Evolutionary conservation across 208 protist species (phyloP).

Genomic region (Eutreptiella sp.): DNA sequence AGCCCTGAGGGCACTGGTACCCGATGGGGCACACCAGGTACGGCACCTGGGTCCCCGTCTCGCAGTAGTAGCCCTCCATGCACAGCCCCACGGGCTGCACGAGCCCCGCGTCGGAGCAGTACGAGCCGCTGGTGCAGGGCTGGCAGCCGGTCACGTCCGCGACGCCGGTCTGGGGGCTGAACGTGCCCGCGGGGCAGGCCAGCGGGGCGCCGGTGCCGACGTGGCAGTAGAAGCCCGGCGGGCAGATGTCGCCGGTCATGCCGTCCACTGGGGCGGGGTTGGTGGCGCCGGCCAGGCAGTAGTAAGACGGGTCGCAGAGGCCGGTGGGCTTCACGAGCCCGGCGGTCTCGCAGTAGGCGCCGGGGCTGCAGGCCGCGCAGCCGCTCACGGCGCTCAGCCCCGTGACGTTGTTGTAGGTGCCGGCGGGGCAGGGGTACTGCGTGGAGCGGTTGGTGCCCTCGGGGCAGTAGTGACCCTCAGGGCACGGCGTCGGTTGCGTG

Average conservation of each 20-base stretch:
- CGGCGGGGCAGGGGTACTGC: slow-evolving; percentile 25
- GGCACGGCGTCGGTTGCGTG: slow-evolving; percentile 10
- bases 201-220: slow-evolving; percentile 29
- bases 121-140: neutral
- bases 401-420: slow-evolving; percentile 26
- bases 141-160: slow-evolving; percentile 21
- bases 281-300: slow-evolving; percentile 9
- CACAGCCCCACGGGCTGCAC: slow-evolving; percentile 25
- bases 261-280: slow-evolving; percentile 25
- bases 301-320: slow-evolving; percentile 21
- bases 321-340: slow-evolving; percentile 17
- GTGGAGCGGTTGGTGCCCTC: slow-evolving; percentile 8
- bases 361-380: slow-evolving; percentile 25
- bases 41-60: slow-evolving; percentile 23
- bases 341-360: slow-evolving; percentile 7
- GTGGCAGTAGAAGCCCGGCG: slow-evolving; percentile 23
- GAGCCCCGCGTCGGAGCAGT: slow-evolving; percentile 1
- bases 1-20: slow-evolving; percentile 29
- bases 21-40: slow-evolving; percentile 32
- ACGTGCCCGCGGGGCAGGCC: slow-evolving; percentile 34
- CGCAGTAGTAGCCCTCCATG: slow-evolving; percentile 42
- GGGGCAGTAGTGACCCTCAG: slow-evolving; percentile 30
- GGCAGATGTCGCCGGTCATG: slow-evolving; percentile 18
- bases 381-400: neutral
- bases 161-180: neutral